phyloP scores from a whole-genome alignment of 441 rosid genomes.

The Gossypium aridum region DNA sequence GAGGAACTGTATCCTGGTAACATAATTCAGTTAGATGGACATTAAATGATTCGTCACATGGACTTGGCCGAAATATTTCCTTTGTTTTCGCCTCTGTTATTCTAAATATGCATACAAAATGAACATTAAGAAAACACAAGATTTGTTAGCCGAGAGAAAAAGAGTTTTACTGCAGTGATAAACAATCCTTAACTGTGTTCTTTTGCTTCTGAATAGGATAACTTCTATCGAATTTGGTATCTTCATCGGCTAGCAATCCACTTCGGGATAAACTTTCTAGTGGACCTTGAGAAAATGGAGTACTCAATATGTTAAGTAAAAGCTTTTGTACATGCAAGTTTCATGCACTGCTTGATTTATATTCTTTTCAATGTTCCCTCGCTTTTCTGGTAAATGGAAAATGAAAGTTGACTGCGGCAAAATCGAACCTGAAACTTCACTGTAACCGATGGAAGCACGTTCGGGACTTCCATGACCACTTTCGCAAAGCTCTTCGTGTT shows the following conservation, averaged over 20 bases:
- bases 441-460: constrained; percentile 15
- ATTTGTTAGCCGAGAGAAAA: constrained; percentile 4
- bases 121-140: constrained; percentile 8
- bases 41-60: not conserved
- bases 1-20: constrained; percentile 2
- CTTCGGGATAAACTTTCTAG: constrained; percentile 16
- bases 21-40: constrained; percentile 9
- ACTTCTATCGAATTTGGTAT: constrained; percentile 8
- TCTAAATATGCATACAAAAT: constrained; percentile 23
- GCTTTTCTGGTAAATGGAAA: not conserved
- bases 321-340: constrained; percentile 3
- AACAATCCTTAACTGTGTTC: constrained; percentile 46
- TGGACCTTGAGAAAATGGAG: constrained; percentile 35
- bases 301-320: constrained; percentile 13
- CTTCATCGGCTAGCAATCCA: constrained; percentile 11
- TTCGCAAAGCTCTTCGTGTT: constrained; percentile 42
- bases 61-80: constrained; percentile 8
- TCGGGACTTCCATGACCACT: constrained; percentile 24
- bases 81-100: constrained; percentile 29
- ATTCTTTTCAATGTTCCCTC: constrained; percentile 1
- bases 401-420: constrained; percentile 12
- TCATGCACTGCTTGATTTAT: not conserved
- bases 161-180: constrained; percentile 9
- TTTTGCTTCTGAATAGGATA: constrained; percentile 18
- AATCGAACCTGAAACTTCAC: constrained; percentile 48